These are phyloP conservation scores for Letharia lupina DNA, from an alignment of 495 filamentous ascomycete species.

Conservation along the genomic window DNA sequence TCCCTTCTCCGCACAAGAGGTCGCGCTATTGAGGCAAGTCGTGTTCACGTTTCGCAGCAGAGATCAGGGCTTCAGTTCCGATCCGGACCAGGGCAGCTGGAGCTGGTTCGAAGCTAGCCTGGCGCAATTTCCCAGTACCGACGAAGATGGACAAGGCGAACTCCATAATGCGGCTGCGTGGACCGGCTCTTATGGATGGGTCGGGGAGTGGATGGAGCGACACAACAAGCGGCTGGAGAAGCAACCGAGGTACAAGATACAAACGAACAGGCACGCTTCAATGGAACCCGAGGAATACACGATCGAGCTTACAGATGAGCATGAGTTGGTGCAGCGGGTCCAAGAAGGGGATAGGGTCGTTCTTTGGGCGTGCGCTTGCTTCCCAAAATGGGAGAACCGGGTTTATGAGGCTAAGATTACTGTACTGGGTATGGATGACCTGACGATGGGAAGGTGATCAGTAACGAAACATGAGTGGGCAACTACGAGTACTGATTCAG, in stretches of 20 bases:
- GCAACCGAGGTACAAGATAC: slow-evolving; percentile 29
- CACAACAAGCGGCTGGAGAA: neutral
- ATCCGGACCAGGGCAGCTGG: slow-evolving; percentile 37
- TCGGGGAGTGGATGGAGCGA: slow-evolving; percentile 20
- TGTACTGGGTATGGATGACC: slow-evolving; percentile 42
- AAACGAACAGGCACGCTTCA: slow-evolving; percentile 32
- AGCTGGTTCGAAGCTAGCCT: slow-evolving; percentile 60
- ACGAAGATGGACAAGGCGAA: slow-evolving; percentile 11
- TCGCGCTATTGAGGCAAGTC: slow-evolving; percentile 37
- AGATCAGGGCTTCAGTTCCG: slow-evolving; percentile 58
- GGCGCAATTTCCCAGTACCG: neutral
- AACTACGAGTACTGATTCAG: neutral
- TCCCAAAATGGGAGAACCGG: slow-evolving; percentile 52
- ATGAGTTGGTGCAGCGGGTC: slow-evolving; percentile 39
- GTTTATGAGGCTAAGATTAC: slow-evolving; percentile 49
- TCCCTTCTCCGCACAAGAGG: slow-evolving; percentile 6
- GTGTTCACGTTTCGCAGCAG: slow-evolving; percentile 55
- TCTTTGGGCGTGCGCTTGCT: slow-evolving; percentile 57
- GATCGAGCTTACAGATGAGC: slow-evolving; percentile 38
- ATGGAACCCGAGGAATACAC: slow-evolving; percentile 45
- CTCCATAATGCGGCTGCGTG: neutral
- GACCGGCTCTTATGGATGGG: neutral
- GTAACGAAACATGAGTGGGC: neutral
- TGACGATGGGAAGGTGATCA: neutral
- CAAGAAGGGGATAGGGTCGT: slow-evolving; percentile 57